Evolutionary conservation across 2,329 filamentous ascomycete species (phyloP), one percentile per base, ranked within the genome.

Genomic region (Coleophoma eucalyptorum): DNA sequence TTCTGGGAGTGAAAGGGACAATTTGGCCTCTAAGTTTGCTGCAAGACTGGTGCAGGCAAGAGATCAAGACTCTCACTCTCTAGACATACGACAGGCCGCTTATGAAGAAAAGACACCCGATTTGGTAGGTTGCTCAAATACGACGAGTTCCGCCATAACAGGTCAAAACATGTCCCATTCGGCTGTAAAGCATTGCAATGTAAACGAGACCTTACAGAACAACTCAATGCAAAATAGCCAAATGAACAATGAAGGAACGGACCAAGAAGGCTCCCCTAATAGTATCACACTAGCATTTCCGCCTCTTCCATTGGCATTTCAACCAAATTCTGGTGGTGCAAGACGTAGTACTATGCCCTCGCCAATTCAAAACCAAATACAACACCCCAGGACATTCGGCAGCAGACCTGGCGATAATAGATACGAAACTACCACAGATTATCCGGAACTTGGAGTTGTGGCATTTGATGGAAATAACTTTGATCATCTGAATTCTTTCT

Each of bases 1-100:
- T 4, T 34, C 33, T 40, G 19, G 26, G n/a, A n/a, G 20, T 26
- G 26, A 16, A 13, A 43, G 32, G 15, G 57, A 62, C 21, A 70
- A 67, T 49, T 53, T 71, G 7, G 68, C 69, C 1, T 65, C 65
- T 7, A 67, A 67, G 43, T 68, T 71, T 48, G 66, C 67, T 0
- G 50, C 50, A 2, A 59, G 66, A 4, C 58, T 72, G 3, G 26
- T 60, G 1, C 50, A 62, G 31, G 64, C 63, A 13, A 50, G 58
- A 12, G 56, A 63, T n/a, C 54, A 60, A 15, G 65, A 66, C 4
- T 54, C 59, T 2, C 52, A 53, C 7, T 50, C 60, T 7, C 43
- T 68, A 6, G 66, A 70, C 45, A 65, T 70, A 19, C 57, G 67
- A 8, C 60, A 70, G 48, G 47, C 68, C 2, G 68, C 63, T 1